These are phyloP conservation scores for Aspergillus conjunctus DNA, from an alignment of 495 filamentous ascomycete species.

Conservation along the genomic window DNA sequence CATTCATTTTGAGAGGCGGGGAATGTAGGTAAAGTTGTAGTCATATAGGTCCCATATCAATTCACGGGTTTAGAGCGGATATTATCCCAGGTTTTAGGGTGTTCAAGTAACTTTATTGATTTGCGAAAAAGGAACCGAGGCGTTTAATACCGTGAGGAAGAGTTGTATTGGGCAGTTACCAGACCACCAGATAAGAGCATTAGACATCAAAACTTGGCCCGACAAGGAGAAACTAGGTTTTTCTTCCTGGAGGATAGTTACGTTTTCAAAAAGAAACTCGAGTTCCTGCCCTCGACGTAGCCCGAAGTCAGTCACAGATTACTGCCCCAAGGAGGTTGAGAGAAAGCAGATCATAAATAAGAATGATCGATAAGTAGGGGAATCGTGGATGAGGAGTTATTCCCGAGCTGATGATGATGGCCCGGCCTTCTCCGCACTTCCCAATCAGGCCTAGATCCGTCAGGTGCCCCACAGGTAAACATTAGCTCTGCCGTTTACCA, in stretches of 20 bases:
- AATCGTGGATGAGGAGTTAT: neutral
- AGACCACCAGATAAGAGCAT: slow-evolving; percentile 13
- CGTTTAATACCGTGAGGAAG: neutral
- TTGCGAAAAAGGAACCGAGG: neutral
- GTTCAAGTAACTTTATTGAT: neutral
- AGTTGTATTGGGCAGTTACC: slow-evolving; percentile 15
- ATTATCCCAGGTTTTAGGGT: neutral
- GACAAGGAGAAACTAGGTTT: slow-evolving; percentile 10
- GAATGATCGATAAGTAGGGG: neutral
- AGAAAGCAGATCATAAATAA: neutral
- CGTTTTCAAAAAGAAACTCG: neutral
- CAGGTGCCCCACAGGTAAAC: slow-evolving; percentile 1
- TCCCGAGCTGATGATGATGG: neutral
- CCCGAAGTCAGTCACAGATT: slow-evolving; percentile 6
- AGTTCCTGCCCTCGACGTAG: slow-evolving; percentile 5
- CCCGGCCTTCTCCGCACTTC: slow-evolving; percentile 1
- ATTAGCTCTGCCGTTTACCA: neutral
- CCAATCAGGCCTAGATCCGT: neutral
- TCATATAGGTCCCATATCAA: slow-evolving; percentile 6
- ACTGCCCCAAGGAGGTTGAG: slow-evolving; percentile 1
- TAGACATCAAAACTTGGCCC: slow-evolving; percentile 13
- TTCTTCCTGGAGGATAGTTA: neutral
- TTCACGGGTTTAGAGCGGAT: neutral
- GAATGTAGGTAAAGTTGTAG: slow-evolving; percentile 1
- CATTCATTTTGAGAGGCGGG: slow-evolving; percentile 27